A percentile compares a stretch with the other conserved stretches of the same genome.
Conservation (phyloP, 2,329 filamentous ascomycete genomes). For the Diaporthe citriasiana region DNA sequence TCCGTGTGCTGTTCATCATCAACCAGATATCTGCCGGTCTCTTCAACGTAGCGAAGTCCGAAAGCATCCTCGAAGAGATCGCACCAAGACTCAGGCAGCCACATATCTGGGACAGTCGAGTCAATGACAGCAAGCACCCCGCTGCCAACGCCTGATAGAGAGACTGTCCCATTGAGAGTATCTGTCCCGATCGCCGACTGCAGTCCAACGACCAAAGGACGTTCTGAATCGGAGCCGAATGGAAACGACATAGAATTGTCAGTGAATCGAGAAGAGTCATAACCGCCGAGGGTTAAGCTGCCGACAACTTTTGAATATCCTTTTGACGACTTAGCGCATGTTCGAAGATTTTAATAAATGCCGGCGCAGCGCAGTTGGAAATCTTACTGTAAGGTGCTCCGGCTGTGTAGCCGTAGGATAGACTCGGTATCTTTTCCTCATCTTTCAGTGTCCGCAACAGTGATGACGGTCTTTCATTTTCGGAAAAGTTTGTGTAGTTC, state of each 20-base stretch:
- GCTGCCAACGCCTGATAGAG: conserved; percentile 3
- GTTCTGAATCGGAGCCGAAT: conserved; percentile 22
- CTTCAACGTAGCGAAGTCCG: conserved; percentile 14
- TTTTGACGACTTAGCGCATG: background rate
- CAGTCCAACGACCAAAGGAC: conserved; percentile 16
- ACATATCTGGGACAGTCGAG: conserved; percentile 23
- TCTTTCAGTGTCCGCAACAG: conserved; percentile 27
- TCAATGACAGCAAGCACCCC: conserved; percentile 17
- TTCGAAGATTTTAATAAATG: background rate
- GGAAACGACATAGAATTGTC: background rate
- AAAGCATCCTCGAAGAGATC: conserved; percentile 12
- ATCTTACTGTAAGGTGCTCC: conserved; percentile 23
- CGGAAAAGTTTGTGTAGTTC: conserved; percentile 26
- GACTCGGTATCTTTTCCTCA: conserved; percentile 1
- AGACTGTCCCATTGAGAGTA: conserved; percentile 18
- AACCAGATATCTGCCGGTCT: conserved; percentile 22
- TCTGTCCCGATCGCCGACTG: conserved; percentile 18
- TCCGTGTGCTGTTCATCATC: conserved; percentile 7
- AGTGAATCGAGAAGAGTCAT: conserved; percentile 25
- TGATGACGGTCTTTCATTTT: conserved; percentile 9
- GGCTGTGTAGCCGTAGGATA: conserved; percentile 27
- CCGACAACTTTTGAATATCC: conserved; percentile 25
- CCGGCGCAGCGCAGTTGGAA: background rate
- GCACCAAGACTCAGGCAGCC: conserved; percentile 22
- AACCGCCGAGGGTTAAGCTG: conserved; percentile 15